These are phyloP conservation scores for Quercus glauca DNA, from an alignment of 306 rosid species.

Conservation along the genomic window DNA sequence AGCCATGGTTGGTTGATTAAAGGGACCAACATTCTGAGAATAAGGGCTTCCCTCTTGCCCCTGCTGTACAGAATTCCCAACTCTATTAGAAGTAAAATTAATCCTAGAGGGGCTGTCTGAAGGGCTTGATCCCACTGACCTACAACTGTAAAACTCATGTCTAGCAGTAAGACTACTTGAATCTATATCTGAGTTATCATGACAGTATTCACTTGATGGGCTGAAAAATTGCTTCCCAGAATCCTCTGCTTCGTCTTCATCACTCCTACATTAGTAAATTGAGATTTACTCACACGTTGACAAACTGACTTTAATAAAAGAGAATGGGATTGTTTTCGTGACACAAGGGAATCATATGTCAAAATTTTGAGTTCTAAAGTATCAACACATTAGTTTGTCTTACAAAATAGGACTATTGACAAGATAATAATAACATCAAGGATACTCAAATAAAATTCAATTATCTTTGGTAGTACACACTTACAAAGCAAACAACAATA, in stretches of 20 bases:
- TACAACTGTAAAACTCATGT: constrained; percentile 47
- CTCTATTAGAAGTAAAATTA: constrained; percentile 53
- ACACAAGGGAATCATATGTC: not conserved
- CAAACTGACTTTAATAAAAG: not conserved
- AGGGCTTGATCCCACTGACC: constrained; percentile 70
- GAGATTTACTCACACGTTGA: constrained; percentile 5
- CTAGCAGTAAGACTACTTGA: constrained; percentile 80
- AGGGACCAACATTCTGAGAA: constrained; percentile 41
- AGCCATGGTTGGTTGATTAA: constrained; percentile 53
- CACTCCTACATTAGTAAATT: constrained; percentile 58
- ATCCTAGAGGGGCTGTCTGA: constrained; percentile 74
- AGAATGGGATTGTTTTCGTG: not conserved
- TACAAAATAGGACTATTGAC: not conserved
- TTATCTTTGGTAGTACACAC: not conserved
- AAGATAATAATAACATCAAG: not conserved
- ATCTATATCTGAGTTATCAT: constrained; percentile 62
- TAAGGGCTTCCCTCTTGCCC: constrained; percentile 43
- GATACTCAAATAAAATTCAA: not conserved
- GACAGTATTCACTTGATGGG: constrained; percentile 71
- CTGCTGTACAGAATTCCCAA: constrained; percentile 60
- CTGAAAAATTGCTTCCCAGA: constrained; percentile 61
- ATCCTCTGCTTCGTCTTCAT: constrained; percentile 72
- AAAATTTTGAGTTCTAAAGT: not conserved
- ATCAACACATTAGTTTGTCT: not conserved
- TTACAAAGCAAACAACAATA: not conserved